phyloP scores from a whole-genome alignment of 106 monocot genomes.

The Acorus calamus region DNA sequence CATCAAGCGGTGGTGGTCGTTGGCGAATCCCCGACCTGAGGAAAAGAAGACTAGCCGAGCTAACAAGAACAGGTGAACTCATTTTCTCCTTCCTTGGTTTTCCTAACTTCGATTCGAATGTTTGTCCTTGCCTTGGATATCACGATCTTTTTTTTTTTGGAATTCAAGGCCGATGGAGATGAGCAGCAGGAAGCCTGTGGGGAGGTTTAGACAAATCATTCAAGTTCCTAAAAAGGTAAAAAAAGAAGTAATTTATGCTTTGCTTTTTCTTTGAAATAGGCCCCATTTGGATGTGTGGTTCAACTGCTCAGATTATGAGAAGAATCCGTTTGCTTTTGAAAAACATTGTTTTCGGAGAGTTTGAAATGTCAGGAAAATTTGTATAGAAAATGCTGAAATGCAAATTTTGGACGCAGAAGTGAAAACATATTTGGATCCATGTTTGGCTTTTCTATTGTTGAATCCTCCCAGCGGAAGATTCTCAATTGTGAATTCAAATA shows the following conservation, averaged over 20 bases:
- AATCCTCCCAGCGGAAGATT: no score
- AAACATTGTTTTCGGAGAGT: no score
- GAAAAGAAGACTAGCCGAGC: conserved; percentile 30
- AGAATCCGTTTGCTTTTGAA: no score
- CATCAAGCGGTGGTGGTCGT: no score
- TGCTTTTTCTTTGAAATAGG: background rate
- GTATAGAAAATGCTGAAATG: no score
- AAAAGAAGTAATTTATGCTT: background rate
- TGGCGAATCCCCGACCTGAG: background rate
- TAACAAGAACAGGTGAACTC: conserved; percentile 70
- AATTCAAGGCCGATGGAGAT: conserved; percentile 66
- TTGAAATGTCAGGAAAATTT: no score
- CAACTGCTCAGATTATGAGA: no score
- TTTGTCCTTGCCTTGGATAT: background rate
- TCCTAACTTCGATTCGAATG: background rate
- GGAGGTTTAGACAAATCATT: conserved; percentile 69
- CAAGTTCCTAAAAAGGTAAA: conserved; percentile 78
- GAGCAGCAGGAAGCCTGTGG: conserved; percentile 55
- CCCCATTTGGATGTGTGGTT: no score
- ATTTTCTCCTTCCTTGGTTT: background rate
- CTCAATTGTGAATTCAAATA: no score
- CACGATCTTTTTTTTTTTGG: background rate
- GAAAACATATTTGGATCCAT: no score
- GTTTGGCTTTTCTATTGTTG: no score
- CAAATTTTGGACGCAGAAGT: no score